A percentile compares a stretch with the other conserved stretches of the same genome.
Evolutionary conservation across 2,329 filamentous ascomycete species (phyloP).

Genomic region (Botryosphaeria dothidea): DNA sequence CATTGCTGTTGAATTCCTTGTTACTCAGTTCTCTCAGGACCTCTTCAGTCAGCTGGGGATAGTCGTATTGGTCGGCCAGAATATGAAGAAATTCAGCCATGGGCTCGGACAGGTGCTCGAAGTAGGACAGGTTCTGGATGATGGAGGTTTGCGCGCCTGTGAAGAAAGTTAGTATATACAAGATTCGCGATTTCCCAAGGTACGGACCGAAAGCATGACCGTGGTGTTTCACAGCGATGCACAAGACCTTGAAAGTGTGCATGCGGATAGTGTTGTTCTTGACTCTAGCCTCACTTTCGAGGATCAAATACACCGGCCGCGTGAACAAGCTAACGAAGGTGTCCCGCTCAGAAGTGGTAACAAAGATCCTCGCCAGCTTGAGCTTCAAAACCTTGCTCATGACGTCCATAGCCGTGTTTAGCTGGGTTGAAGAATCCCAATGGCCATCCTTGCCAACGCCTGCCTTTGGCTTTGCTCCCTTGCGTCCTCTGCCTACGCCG

Average conservation of each 20-base stretch:
- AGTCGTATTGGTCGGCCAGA: conserved; percentile 94
- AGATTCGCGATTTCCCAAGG: too few species aligned
- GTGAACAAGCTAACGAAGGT: conserved; percentile 93
- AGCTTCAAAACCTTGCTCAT: conserved; percentile 97
- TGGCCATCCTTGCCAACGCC: conserved; percentile 65
- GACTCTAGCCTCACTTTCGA: conserved; percentile 90
- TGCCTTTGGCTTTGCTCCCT: conserved; percentile 70
- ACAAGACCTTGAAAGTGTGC: conserved; percentile 96
- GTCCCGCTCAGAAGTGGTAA: conserved; percentile 94
- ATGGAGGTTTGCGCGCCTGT: conserved; percentile 94
- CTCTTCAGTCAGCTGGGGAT: conserved; percentile 91
- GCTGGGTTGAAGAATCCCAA: conserved; percentile 87
- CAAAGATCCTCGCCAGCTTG: conserved; percentile 88
- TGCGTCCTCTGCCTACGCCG: conserved; percentile 72
- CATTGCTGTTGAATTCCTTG: conserved; percentile 97
- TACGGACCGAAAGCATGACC: conserved; percentile 86
- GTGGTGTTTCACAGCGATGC: conserved; percentile 95
- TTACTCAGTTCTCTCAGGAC: conserved; percentile 91
- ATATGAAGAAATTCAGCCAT: conserved; percentile 99
- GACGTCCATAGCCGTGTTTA: conserved; percentile 83
- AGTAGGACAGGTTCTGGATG: conserved; percentile 96
- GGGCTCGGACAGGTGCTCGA: conserved; percentile 96
- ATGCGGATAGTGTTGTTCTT: conserved; percentile 89
- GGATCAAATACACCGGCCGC: conserved; percentile 85
- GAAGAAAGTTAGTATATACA: background rate